A percentile compares a stretch with the other conserved stretches of the same genome.
phyloP scores from a whole-genome alignment of 768 basidiomycete species.

The Leccinum aurantiacum region DNA sequence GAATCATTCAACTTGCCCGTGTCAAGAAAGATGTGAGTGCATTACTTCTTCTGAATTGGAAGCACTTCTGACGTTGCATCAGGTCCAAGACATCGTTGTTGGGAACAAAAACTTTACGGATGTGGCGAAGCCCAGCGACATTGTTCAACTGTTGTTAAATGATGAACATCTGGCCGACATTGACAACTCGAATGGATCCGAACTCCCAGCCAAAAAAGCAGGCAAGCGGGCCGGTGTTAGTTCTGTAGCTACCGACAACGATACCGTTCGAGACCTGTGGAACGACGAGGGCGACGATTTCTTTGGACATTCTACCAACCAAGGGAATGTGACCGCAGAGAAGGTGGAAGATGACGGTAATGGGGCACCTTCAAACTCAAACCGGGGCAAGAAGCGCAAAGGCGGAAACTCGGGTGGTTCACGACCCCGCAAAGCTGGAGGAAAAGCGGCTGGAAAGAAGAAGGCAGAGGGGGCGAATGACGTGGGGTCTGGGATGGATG shows the following conservation, averaged over 20 bases:
- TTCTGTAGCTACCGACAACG: slow-evolving; percentile 35
- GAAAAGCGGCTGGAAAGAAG: slow-evolving; percentile 32
- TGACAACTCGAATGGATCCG: slow-evolving; percentile 44
- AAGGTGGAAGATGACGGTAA: slow-evolving; percentile 33
- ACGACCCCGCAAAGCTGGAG: slow-evolving; percentile 32
- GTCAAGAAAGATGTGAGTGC: slow-evolving; percentile 89
- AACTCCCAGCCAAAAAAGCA: slow-evolving; percentile 36
- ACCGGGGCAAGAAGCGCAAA: slow-evolving; percentile 37
- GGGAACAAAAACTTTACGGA: slow-evolving; percentile 95
- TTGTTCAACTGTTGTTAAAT: slow-evolving; percentile 90
- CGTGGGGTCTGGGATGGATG: slow-evolving; percentile 26
- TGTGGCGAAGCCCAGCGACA: slow-evolving; percentile 92
- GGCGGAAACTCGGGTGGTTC: slow-evolving; percentile 19
- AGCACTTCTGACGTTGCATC: slow-evolving; percentile 4
- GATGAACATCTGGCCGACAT: slow-evolving; percentile 88
- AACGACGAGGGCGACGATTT: slow-evolving; percentile 87
- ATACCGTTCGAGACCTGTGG: slow-evolving; percentile 66
- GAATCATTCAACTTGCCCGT: slow-evolving; percentile 92
- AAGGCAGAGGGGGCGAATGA: slow-evolving; percentile 30
- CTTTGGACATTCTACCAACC: slow-evolving; percentile 58
- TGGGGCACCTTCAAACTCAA: slow-evolving; percentile 21
- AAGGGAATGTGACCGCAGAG: slow-evolving; percentile 21
- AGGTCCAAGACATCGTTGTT: slow-evolving; percentile 99
- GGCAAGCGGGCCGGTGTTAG: slow-evolving; percentile 37
- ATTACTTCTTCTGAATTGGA: not conserved